Percentiles rank a stretch among this genome's conserved stretches.
Evolutionary conservation across 345 rosid species (phyloP).

Genomic region (Passiflora organensis): DNA sequence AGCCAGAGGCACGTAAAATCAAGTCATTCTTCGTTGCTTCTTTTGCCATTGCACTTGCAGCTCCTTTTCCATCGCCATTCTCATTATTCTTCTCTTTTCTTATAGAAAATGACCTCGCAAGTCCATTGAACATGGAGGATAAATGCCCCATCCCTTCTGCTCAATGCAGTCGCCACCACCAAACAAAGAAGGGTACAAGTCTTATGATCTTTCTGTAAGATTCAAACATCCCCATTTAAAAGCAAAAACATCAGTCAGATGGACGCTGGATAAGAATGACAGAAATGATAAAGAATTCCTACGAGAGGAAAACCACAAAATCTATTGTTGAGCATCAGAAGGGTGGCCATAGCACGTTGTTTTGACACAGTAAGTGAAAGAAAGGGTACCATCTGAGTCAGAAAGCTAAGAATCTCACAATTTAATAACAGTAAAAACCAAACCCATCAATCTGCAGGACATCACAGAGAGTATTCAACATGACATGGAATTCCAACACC

Average conservation of each 20-base stretch:
- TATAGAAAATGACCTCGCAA: constrained; percentile 49
- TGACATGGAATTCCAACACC: constrained; percentile 52
- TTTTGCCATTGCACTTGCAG: constrained; percentile 63
- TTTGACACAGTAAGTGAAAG: constrained; percentile 8
- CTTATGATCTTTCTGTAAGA: constrained; percentile 13
- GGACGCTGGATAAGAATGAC: constrained; percentile 12
- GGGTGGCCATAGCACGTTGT: not conserved
- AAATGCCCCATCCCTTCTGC: constrained; percentile 54
- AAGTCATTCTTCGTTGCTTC: constrained; percentile 73
- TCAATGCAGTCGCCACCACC: constrained; percentile 6
- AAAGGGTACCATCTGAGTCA: constrained; percentile 38
- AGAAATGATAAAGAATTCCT: constrained; percentile 23
- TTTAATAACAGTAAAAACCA: constrained; percentile 30
- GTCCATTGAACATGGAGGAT: constrained; percentile 76
- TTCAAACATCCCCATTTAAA: constrained; percentile 17
- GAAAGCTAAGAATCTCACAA: no score
- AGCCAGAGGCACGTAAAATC: constrained; percentile 71
- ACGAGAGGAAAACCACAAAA: constrained; percentile 24
- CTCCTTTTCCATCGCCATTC: constrained; percentile 47
- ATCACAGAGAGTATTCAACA: constrained; percentile 28
- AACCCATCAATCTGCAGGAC: constrained; percentile 30
- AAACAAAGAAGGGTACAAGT: constrained; percentile 1
- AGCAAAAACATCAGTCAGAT: constrained; percentile 5
- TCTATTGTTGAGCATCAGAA: constrained; percentile 29
- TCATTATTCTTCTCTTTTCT: constrained; percentile 45